Evolutionary conservation across 2,329 filamentous ascomycete species (phyloP), one percentile per base, ranked within the genome.

Genomic region (Calonectria montana): DNA sequence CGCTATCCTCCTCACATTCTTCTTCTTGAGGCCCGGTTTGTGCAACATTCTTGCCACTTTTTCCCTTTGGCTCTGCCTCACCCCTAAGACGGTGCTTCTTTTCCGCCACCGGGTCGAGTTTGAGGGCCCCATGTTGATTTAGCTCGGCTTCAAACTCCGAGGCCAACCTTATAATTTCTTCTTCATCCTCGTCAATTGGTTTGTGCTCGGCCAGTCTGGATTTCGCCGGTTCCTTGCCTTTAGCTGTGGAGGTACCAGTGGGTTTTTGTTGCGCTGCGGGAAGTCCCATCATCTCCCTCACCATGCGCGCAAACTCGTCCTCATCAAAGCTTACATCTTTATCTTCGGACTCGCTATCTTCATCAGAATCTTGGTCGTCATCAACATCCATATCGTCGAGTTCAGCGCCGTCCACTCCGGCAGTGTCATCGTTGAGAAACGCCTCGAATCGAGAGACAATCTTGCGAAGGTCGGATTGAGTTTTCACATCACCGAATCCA

Each of bases 371-470:
- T n/a, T n/a, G n/a, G n/a, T n/a, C 86, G 15, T 89, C 87, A 50
- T 91, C 92, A 18, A 88, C 83, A 71, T 94, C 93, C 88, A 94
- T 94, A 12, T 94, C 93, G 72, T 89, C 87, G 15, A 94, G 83
- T 71, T 94, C 91, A 0, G 92, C 94, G 0, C 95, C 96, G 57
- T 97, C 95, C 7, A 92, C 82, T 1, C 94, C 96, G 0, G 95
- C 95, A 55, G 89, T 89, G 13, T 97, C 94, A 77, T 98, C 94
- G 68, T 97, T 94, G 55, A 99, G 84, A 77, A 99, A 98, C 15
- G 93, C 88, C 80, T 98, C 95, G 79, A 99, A 98, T n/a, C 95
- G 91, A 57, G 94, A 93, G 0, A 99, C 97, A 81, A 98, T 98
- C 80, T 96, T 96, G 66, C 93, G 92, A 25, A 99, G 86, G 80